These are phyloP conservation scores for Candida chauliodis DNA, from an alignment of 805 yeast genomes.

Conservation along the genomic window DNA sequence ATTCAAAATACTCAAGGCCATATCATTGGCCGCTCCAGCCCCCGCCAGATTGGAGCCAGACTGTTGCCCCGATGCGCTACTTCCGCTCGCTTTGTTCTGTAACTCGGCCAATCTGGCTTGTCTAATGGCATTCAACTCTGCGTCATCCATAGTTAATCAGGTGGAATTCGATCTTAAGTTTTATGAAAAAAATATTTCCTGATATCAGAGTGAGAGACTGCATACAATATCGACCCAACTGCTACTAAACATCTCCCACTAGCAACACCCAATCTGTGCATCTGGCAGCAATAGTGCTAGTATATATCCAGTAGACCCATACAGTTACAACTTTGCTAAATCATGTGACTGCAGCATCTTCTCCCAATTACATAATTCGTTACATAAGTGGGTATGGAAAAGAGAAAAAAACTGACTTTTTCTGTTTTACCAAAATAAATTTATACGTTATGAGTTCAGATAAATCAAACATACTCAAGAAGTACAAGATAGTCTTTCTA, in stretches of 20 bases:
- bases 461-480: conserved; percentile 44
- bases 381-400: background rate
- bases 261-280: too few relatives aligned
- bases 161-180: too few relatives aligned
- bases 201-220: too few relatives aligned
- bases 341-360: too few relatives aligned
- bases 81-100: conserved; percentile 45
- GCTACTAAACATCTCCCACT: too few relatives aligned
- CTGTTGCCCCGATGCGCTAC: background rate
- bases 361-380: background rate
- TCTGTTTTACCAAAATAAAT: too few relatives aligned
- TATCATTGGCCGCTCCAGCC: background rate
- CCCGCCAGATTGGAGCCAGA: background rate
- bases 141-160: conserved; percentile 72
- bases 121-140: conserved; percentile 84
- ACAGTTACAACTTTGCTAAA: too few relatives aligned
- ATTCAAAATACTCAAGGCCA: conserved; percentile 39
- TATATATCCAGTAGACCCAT: too few relatives aligned
- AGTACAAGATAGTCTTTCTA: conserved; percentile 86
- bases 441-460: conserved; percentile 19
- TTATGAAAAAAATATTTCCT: too few relatives aligned
- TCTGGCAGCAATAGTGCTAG: too few relatives aligned
- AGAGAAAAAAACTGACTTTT: background rate
- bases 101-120: conserved; percentile 89
- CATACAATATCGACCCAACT: too few relatives aligned